Base-by-base conservation (phyloP, 495 filamentous ascomycete genomes). In the Daldinia loculata region DNA sequence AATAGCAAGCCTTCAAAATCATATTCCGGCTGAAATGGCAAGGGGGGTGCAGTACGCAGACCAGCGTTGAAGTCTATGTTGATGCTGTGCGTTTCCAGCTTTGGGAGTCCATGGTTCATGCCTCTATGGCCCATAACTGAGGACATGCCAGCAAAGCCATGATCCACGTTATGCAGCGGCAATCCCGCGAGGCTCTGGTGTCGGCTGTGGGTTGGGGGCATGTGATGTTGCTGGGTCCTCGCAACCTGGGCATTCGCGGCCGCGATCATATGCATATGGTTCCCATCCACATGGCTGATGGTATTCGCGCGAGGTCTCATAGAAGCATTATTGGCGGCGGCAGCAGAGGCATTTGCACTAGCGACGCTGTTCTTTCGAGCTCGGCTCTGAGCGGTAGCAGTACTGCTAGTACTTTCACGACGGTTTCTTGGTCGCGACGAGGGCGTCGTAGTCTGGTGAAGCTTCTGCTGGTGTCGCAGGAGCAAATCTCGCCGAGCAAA, bases 241-340 rank as follows among this genome's bases (percentile, higher is more conserved):
- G 87, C 85, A 9, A 76, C 78, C 38, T 80, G 77, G 29, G 80
- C 79, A 58, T 81, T 84, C 43, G 82, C 80, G 50, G 90, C 89
- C 63, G 92, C 83, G 70, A 95, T 84, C 62, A 90, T 89, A 63
- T 88, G 86, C 75, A 97, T 84, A 30, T 92, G 88, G 55, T 88
- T 82, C 32, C 85, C 88, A 78, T 98, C 96, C 55, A 98, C 88
- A 80, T 98, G 96, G 77, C 94, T 95, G 76, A 98, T 97, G 34
- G 95, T 99, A 74, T 98, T 98, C 34, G 96, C 96, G 65, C 95
- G 84, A 15, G 95, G 96, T 63, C 96, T 88, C 89, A 95, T 94
- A 14, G 84, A 82, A 61, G 83, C 84, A 66, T 84, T 83, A 36
- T 79, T 48, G 22, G 43, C 81, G 41, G 81, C 81, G 39, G 81